A percentile compares a stretch with the other conserved stretches of the same genome.
phyloP scores from a whole-genome alignment of 2,329 filamentous ascomycete genomes.

The Cladophialophora bantiana region DNA sequence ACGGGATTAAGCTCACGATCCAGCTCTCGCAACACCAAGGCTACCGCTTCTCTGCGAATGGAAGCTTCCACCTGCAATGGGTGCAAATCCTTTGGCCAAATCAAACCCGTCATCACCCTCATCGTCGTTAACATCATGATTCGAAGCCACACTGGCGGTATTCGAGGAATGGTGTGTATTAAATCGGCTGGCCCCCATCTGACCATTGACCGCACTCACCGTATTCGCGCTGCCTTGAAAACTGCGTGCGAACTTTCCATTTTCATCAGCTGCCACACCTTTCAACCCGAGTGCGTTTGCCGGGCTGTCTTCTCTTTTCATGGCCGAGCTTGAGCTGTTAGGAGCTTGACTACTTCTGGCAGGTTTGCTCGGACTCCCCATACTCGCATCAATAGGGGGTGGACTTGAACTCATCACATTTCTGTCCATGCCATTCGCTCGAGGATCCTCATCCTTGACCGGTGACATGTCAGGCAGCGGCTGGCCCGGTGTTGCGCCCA shows the following conservation, averaged over 20 bases:
- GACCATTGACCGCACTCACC: slow-evolving; percentile 1
- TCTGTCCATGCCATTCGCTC: slow-evolving; percentile 43
- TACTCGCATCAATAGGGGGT: slow-evolving; percentile 54
- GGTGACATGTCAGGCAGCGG: slow-evolving; percentile 54
- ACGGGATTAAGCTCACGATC: slow-evolving; percentile 20
- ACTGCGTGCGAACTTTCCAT: slow-evolving; percentile 19
- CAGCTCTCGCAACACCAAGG: slow-evolving; percentile 31
- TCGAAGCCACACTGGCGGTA: slow-evolving; percentile 23
- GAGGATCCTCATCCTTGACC: slow-evolving; percentile 49
- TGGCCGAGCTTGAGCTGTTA: slow-evolving; percentile 45
- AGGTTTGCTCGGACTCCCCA: slow-evolving; percentile 53
- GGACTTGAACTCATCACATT: slow-evolving; percentile 56
- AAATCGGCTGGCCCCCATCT: slow-evolving; percentile 13
- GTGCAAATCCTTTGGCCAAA: slow-evolving; percentile 56
- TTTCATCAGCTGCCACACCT: slow-evolving; percentile 13
- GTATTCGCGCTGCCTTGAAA: slow-evolving; percentile 9
- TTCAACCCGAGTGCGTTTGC: slow-evolving; percentile 9
- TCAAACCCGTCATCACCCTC: slow-evolving; percentile 56
- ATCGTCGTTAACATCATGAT: slow-evolving; percentile 42
- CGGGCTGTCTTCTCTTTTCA: slow-evolving; percentile 42
- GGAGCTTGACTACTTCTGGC: slow-evolving; percentile 40
- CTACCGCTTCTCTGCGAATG: slow-evolving; percentile 36
- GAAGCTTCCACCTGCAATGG: slow-evolving; percentile 48
- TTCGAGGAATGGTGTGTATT: slow-evolving; percentile 17
- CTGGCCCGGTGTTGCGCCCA: slow-evolving; percentile 43